phyloP scores from a whole-genome alignment of 768 basidiomycete genomes.

The Nevesoporus exiguus region DNA sequence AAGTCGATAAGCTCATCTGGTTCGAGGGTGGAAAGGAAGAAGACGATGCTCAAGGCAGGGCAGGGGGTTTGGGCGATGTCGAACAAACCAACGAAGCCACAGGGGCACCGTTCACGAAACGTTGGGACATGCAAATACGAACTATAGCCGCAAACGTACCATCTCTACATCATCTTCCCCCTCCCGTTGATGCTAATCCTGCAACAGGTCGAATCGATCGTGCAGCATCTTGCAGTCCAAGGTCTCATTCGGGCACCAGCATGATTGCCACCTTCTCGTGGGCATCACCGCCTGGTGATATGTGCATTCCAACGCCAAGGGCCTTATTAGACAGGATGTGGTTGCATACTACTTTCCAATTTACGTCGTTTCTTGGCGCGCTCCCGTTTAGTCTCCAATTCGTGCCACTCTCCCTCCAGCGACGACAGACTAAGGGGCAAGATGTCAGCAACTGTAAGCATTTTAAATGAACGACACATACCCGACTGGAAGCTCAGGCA shows the following conservation, averaged over 20 bases:
- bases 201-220: constrained; percentile 75
- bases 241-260: constrained; percentile 48
- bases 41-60: constrained; percentile 91
- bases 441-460: constrained; percentile 3
- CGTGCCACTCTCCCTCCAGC: constrained; percentile 96
- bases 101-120: constrained; percentile 85
- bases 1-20: constrained; percentile 91
- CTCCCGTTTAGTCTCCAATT: constrained; percentile 92
- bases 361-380: constrained; percentile 76
- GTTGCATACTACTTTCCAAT: constrained; percentile 47
- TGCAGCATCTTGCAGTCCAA: constrained; percentile 75
- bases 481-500: constrained; percentile 72
- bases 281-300: constrained; percentile 7
- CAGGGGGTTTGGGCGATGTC: constrained; percentile 85
- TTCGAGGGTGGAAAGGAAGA: constrained; percentile 87
- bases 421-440: constrained; percentile 55
- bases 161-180: neutral
- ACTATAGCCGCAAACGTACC: constrained; percentile 82
- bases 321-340: constrained; percentile 33
- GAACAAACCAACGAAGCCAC: constrained; percentile 86
- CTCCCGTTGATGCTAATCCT: neutral
- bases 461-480: constrained; percentile 39
- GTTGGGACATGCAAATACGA: constrained; percentile 94
- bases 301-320: constrained; percentile 18
- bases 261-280: constrained; percentile 14